Evolutionary conservation across 768 basidiomycete genomes (phyloP), one percentile per base, ranked within the genome.

Genomic region (Lactarius sanguifluus): DNA sequence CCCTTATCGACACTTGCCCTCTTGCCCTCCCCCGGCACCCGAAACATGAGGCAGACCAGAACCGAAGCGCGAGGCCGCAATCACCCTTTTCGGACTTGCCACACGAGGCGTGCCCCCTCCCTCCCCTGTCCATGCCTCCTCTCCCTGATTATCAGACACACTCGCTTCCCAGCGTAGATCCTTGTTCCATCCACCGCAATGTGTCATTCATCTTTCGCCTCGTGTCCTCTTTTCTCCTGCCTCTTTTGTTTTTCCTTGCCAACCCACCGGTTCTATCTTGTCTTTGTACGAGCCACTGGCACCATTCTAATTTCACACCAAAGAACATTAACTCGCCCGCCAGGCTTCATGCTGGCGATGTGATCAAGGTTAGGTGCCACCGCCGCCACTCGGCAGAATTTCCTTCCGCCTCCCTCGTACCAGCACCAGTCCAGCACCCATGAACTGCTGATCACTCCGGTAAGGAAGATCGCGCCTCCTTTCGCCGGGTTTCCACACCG

Each of bases 311-410:
- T 58, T 67, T 62, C 61, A 41, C 66, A 56, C 60, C 55, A 2
- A 58, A 40, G 32, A 54, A 62, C 57, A 62, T 64, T 55, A 41
- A 32, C 56, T 41, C 34, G 25, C 62, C 66, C 36, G 58, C 32
- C 50, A 55, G 66, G 20, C 41, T 63, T 47, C 61, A 13, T 59
- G 50, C 47, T 59, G 50, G 62, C 62, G 66, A 59, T 55, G 58
- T 64, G 62, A 67, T 67, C 66, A 67, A 63, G 34, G 62, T 63
- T 59, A 23, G 57, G 62, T 67, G 62, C 58, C 66, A 64, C 62
- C 40, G 41, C 66, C 20, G 52, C 50, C 52, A 63, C 34, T 50
- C 66, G 57, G 40, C 15, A 36, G 57, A 52, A 66, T 18, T 32
- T n/a, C 50, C 36, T 47, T 34, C 45, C 50, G 59, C 55, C 41